phyloP scores from a whole-genome alignment of 2,329 filamentous ascomycete genomes.

The Pseudogymnoascus verrucosus region DNA sequence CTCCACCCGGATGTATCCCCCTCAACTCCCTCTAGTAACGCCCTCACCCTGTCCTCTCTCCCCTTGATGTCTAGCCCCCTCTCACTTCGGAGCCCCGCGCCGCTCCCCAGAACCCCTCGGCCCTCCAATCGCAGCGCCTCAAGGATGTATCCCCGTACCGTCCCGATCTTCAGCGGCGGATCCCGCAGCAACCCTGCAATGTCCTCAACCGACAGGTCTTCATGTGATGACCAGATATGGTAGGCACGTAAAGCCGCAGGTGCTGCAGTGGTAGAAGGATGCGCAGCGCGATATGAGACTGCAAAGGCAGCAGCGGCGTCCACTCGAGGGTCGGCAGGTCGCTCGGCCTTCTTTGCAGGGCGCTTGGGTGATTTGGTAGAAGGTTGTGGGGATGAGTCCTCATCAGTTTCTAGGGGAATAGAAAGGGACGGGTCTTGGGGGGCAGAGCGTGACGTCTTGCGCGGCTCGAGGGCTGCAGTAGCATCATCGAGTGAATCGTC shows the following conservation, averaged over 20 bases:
- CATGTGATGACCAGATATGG: conserved; percentile 52
- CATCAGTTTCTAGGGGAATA: conserved; percentile 15
- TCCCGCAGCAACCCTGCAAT: conserved; percentile 50
- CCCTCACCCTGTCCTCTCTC: conserved; percentile 38
- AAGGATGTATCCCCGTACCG: conserved; percentile 52
- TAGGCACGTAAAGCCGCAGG: conserved; percentile 46
- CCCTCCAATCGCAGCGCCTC: conserved; percentile 43
- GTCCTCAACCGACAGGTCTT: conserved; percentile 38
- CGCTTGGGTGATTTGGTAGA: not conserved
- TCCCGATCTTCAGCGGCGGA: conserved; percentile 48
- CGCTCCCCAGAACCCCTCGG: not conserved
- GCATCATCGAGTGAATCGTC: conserved; percentile 19
- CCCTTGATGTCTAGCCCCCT: conserved; percentile 35
- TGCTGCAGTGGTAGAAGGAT: conserved; percentile 12
- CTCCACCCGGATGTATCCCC: not conserved
- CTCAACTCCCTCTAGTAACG: conserved; percentile 32
- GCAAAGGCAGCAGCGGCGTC: conserved; percentile 22
- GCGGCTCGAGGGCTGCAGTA: conserved; percentile 10
- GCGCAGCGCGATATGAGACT: conserved; percentile 14
- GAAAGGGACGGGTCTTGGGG: conserved; percentile 22
- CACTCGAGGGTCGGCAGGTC: conserved; percentile 13
- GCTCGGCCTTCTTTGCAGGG: conserved; percentile 4
- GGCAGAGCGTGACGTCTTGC: conserved; percentile 7
- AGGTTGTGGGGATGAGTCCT: conserved; percentile 1
- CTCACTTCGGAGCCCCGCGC: conserved; percentile 4